These are phyloP conservation scores for Monosporascus sp. DNA, from an alignment of 2,329 filamentous ascomycete species.

Conservation along the genomic window DNA sequence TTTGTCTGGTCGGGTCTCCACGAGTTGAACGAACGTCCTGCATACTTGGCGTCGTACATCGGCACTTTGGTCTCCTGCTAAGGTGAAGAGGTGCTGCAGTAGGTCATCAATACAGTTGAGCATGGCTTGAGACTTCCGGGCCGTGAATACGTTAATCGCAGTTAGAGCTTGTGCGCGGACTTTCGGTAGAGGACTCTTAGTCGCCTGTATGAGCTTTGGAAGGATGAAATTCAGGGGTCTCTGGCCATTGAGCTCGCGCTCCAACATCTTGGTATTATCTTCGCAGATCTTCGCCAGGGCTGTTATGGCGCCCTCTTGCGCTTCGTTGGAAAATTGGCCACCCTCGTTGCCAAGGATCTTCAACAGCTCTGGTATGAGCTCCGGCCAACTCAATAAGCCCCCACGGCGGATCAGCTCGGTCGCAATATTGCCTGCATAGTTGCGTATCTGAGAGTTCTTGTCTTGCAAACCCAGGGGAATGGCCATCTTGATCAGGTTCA, in stretches of 20 bases:
- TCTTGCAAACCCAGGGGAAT: conserved; percentile 79
- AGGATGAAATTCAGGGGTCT: conserved; percentile 83
- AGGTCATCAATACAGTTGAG: conserved; percentile 75
- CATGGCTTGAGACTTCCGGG: conserved; percentile 77
- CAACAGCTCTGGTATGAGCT: conserved; percentile 79
- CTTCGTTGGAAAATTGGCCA: conserved; percentile 62
- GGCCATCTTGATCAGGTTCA: conserved; percentile 73
- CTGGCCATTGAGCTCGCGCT: conserved; percentile 83
- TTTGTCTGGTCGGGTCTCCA: conserved; percentile 86
- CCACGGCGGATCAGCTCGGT: conserved; percentile 84
- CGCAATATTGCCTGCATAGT: conserved; percentile 86
- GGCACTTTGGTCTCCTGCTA: conserved; percentile 69
- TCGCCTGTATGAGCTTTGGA: conserved; percentile 85
- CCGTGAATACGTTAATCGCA: conserved; percentile 87
- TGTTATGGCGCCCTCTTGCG: conserved; percentile 90
- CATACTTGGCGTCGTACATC: conserved; percentile 92
- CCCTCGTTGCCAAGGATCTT: conserved; percentile 68
- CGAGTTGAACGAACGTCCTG: conserved; percentile 84
- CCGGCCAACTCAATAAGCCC: conserved; percentile 85
- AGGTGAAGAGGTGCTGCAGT: conserved; percentile 73
- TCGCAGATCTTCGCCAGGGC: conserved; percentile 95
- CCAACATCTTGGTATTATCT: conserved; percentile 82
- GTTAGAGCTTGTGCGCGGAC: conserved; percentile 76
- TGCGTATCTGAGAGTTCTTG: conserved; percentile 74
- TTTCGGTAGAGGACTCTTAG: conserved; percentile 67